Base-by-base conservation (phyloP, 2,329 filamentous ascomycete genomes). In the Penicillium vulpinum region DNA sequence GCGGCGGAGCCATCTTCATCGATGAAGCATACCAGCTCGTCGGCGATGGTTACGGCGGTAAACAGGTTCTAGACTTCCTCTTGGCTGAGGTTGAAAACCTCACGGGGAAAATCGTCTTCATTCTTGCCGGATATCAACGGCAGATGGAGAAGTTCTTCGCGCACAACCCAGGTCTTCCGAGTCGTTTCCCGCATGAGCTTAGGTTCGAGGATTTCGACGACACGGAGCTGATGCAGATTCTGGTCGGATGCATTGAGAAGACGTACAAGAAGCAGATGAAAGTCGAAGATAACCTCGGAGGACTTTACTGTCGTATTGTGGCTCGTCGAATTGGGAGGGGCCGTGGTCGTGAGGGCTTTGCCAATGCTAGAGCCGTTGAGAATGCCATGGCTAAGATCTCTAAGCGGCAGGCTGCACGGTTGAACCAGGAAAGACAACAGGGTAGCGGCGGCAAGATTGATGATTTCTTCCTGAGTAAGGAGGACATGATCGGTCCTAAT, bases 1-100 rank as follows among this genome's bases (percentile, higher is more conserved):
- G 83, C 0, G 89, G 89, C 0, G 90, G 90, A 0, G 86, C 86
- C 0, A 66, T 91, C 1, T 92, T 93, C 66, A 87, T 93, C 22
- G 90, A 93, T 58, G 89, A 93, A 69, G 88, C 89, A 0, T 92
- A 93, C 65, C 89, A 92, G 61, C 77, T 93, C 0, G 80, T 84
- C 0, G 84, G 83, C 0, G 82, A 82, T 0, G 83, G 75, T 22
- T 64, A 69, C 2, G 83, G 83, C 0, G 88, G 89, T 0, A 77
- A 73, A 0, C 80, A 81, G 0, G 87, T 91, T 0, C 75, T 93
- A 0, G 88, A 93, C 59, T 90, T 82, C 58, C 76, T 93, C 0
- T 80, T 93, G 0, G 80, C 87, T 0, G 88, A 92, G 63, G 83
- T 91, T 0, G 89, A 92, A 63, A 90, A 91, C 50, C 77, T 85